Base-by-base conservation (phyloP, 2,329 filamentous ascomycete genomes). In the Stylonectria norvegica region DNA sequence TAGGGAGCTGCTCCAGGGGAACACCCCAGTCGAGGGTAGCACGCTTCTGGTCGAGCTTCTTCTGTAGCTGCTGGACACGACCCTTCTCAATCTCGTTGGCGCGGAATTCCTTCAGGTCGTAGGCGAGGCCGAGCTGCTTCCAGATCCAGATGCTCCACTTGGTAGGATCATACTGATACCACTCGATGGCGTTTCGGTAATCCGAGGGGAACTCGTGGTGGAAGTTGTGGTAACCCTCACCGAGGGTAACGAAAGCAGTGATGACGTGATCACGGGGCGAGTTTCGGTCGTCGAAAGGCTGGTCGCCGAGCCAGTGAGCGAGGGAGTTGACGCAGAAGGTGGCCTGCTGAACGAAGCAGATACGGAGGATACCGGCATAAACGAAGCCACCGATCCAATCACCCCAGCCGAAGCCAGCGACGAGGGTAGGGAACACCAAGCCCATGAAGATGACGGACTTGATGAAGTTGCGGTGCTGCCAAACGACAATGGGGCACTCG, bases 151-250 rank as follows among this genome's bases (percentile, higher is more conserved):
- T 94, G 62, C 71, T 77, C 87, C 88, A 93, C 73, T 94, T 94
- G 65, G 88, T 94, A 33, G 88, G 88, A 65, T 94, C 88, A 60
- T 94, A 94, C 63, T 94, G 88, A 71, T 82, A 85, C 87, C 88
- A 94, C 68, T 89, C 76, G 55, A 93, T 91, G 47, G 87, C 88
- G 64, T 94, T 94, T 63, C 88, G 86, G 79, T 93, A 94, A 67
- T 94, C 88, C 9, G 86, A 91, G 39, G 89, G 89, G 70, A 94
- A 94, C 67, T 94, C 88, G 76, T 94, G 88, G 71, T 94, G 88
- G 78, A 94, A 94, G 77, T 94, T 94, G 78, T 94, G 88, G 72
- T 94, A 94, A 20, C 88, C 88, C 69, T 90, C 88, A 34, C 88
- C 88, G 16, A 94, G 83, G 30, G 88, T 94, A 55, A 89, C 83